Base-by-base conservation (phyloP, 768 basidiomycete species). In the Boletus edulis region DNA sequence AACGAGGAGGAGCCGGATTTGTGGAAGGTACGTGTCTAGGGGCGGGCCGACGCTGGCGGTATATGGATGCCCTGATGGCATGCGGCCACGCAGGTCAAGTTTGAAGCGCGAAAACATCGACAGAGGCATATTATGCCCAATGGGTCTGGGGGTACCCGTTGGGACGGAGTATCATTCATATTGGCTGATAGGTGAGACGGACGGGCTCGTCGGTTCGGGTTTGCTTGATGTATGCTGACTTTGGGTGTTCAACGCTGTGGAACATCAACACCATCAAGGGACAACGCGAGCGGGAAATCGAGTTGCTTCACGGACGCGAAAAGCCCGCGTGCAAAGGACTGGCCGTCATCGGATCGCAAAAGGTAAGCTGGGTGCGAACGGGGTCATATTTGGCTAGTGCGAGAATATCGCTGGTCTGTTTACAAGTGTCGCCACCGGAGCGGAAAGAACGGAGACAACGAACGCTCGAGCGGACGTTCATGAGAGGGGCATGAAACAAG, bases 281-380 rank as follows among this genome's bases (percentile, higher is more conserved):
- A 15, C 54, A 51, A 32, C 46, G 50, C 5, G 31, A 62, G 50
- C 51, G 47, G 53, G 49, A 60, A 41, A 51, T 60, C 14, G 44
- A 34, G 54, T 34, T 50, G 9, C 61, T 24, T 24, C 40, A 41
- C 56, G 40, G 64, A 56, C 29, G 48, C 47, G 3, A 57, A 51
- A 37, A 37, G 45, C 42, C 37, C 42, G 27, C 27, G 29, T 27
- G 32, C 9, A 34, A 34, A 40, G 39, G 54, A 2, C 8, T 1
- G 13, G 13, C 35, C 24, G 51, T 55, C 32, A 58, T 51, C 46
- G 48, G 53, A 51, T 57, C 47, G 47, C 46, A 52, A 51, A 54
- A 54, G 43, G 60, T 35, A 45, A 50, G 44, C 15, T 39, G 22
- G 46, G 32, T 9, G 22, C 22, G 34, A 38, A 29, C 50, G 12